These are phyloP conservation scores for Patellaria atrata DNA, from an alignment of 495 filamentous ascomycete genomes.

Conservation along the genomic window DNA sequence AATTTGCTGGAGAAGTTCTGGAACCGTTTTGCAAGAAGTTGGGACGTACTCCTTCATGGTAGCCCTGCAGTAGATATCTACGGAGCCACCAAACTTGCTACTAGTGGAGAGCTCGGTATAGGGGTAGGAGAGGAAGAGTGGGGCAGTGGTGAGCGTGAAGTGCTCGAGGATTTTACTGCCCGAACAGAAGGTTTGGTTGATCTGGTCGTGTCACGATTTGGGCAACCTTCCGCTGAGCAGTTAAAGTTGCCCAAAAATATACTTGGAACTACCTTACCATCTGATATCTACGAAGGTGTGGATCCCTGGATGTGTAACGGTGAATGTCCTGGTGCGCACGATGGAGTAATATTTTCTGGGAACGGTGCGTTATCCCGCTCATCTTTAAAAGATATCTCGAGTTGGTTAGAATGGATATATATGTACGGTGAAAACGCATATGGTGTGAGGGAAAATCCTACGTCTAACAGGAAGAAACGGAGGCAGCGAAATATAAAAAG, in stretches of 20 bases:
- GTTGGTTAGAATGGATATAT: constrained; percentile 78
- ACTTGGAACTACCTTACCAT: constrained; percentile 7
- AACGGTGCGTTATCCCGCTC: constrained; percentile 48
- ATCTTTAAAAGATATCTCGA: constrained; percentile 51
- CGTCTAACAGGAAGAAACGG: constrained; percentile 30
- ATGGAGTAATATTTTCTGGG: constrained; percentile 76
- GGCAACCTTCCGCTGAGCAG: constrained; percentile 32
- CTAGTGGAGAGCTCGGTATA: constrained; percentile 78
- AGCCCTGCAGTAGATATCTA: constrained; percentile 71
- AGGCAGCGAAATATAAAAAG: constrained; percentile 11
- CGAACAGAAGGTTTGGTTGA: constrained; percentile 60
- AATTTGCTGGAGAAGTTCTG: constrained; percentile 62
- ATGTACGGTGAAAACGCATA: constrained; percentile 64
- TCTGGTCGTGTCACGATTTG: constrained; percentile 74
- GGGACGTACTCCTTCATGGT: constrained; percentile 81
- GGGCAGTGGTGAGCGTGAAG: constrained; percentile 81
- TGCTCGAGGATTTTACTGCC: constrained; percentile 67
- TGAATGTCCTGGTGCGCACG: constrained; percentile 46
- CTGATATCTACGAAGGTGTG: no score
- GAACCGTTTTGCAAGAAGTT: constrained; percentile 63
- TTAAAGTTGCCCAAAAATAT: constrained; percentile 1
- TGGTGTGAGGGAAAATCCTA: constrained; percentile 62
- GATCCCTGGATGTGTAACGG: constrained; percentile 54
- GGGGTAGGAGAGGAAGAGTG: constrained; percentile 91
- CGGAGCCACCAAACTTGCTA: constrained; percentile 76